These are phyloP conservation scores for Colletotrichum liriopes DNA, from an alignment of 2,329 filamentous ascomycete species.

Conservation along the genomic window DNA sequence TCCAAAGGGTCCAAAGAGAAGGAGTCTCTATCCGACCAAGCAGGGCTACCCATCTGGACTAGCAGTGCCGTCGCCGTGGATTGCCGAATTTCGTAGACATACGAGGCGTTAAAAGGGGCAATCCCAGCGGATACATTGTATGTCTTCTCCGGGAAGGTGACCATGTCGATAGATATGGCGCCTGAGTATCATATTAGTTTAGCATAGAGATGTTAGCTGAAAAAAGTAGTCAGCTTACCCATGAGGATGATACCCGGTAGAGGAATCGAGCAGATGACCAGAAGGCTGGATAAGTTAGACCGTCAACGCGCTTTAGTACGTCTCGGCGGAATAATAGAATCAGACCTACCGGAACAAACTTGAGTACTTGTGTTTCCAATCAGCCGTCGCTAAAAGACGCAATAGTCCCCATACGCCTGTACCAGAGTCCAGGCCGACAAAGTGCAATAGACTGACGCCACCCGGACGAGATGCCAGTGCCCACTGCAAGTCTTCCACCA, in stretches of 20 bases:
- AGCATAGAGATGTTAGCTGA: background rate
- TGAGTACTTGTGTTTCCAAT: constrained; percentile 38
- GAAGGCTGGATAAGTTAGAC: constrained; percentile 20
- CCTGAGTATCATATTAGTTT: background rate
- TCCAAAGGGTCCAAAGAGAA: constrained; percentile 29
- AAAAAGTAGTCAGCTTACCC: constrained; percentile 4
- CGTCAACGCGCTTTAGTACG: background rate
- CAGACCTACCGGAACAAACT: constrained; percentile 34
- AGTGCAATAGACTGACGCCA: constrained; percentile 31
- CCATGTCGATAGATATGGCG: constrained; percentile 31
- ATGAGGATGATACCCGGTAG: constrained; percentile 34
- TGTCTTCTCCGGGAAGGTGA: constrained; percentile 37
- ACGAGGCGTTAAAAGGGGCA: constrained; percentile 33
- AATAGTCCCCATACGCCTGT: constrained; percentile 36
- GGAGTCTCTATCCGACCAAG: constrained; percentile 37
- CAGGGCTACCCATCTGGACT: constrained; percentile 37
- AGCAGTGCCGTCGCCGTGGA: constrained; percentile 28
- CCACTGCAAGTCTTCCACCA: constrained; percentile 38
- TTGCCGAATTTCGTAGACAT: constrained; percentile 14
- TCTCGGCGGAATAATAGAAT: background rate
- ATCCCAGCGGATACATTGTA: constrained; percentile 33
- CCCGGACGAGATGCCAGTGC: constrained; percentile 36
- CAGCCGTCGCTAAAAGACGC: constrained; percentile 31
- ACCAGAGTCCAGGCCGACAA: constrained; percentile 36
- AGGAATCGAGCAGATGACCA: constrained; percentile 36